Evolutionary conservation across 306 rosid species (phyloP).

Genomic region (Cicer pinnatifidum): DNA sequence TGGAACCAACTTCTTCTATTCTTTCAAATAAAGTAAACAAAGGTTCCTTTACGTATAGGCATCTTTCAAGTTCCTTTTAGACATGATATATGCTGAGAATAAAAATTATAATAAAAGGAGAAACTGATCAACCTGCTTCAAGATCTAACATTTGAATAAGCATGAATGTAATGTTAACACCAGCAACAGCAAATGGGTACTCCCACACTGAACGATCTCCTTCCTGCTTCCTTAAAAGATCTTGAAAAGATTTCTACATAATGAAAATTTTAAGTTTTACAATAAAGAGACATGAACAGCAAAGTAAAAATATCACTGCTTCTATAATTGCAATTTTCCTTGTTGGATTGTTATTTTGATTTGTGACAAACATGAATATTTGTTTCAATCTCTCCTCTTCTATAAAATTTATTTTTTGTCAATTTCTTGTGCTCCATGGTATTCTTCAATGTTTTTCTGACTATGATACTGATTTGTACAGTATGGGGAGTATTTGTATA

Average conservation of each 20-base stretch:
- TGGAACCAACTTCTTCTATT: constrained; percentile 26
- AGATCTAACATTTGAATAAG: constrained; percentile 98
- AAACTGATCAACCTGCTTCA: constrained; percentile 79
- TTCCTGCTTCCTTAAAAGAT: constrained; percentile 93
- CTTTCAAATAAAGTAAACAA: constrained; percentile 20
- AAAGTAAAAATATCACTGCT: constrained; percentile 10
- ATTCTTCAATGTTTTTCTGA: too few species aligned
- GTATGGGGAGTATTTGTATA: too few species aligned
- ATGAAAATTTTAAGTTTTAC: constrained; percentile 42
- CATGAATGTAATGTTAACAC: constrained; percentile 98
- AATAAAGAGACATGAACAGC: constrained; percentile 20
- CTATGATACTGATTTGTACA: too few species aligned
- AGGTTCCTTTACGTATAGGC: constrained; percentile 6
- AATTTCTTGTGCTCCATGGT: too few species aligned
- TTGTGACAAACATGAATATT: too few species aligned
- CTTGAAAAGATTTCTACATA: constrained; percentile 92
- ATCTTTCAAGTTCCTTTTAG: constrained; percentile 13
- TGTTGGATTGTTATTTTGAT: too few species aligned
- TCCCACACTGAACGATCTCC: constrained; percentile 99
- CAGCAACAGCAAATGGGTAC: constrained; percentile 99
- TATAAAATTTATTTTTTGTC: too few species aligned
- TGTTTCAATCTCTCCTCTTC: too few species aligned
- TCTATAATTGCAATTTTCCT: too few species aligned
- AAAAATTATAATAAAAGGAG: constrained; percentile 24
- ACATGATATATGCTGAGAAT: constrained; percentile 30